A percentile compares a stretch with the other conserved stretches of the same genome.
phyloP scores from a whole-genome alignment of 139 green algal species.

The Astrephomene gubernaculifera region DNA sequence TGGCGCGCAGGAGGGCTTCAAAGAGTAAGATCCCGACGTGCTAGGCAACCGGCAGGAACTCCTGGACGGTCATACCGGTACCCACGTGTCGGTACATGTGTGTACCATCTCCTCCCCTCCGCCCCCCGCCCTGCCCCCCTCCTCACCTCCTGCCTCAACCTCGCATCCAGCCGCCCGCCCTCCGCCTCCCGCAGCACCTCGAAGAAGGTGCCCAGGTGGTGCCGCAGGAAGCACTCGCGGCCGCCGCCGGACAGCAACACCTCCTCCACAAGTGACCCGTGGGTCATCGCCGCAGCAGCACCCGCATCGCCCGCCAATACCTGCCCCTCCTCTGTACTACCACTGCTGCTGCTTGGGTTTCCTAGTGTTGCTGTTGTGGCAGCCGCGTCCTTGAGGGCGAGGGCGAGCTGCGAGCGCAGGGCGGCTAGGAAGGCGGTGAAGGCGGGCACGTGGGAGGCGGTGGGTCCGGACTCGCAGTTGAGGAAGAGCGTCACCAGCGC shows the following conservation, averaged over 20 bases:
- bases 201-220: conserved; percentile 62
- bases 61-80: background rate
- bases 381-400: conserved; percentile 15
- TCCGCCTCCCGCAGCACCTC: conserved; percentile 24
- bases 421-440: conserved; percentile 49
- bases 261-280: conserved; percentile 61
- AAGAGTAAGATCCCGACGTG: background rate
- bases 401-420: conserved; percentile 65
- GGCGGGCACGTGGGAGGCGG: conserved; percentile 45
- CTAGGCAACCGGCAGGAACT: background rate
- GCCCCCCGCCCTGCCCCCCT: background rate
- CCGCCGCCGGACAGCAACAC: conserved; percentile 54
- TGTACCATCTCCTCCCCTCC: background rate
- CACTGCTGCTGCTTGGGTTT: too few species aligned
- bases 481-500: conserved; percentile 77
- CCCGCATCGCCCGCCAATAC: background rate
- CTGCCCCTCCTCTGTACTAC: background rate
- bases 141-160: conserved; percentile 5
- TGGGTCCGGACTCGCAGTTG: conserved; percentile 64
- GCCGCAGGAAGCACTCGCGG: conserved; percentile 67
- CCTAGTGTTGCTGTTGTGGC: background rate
- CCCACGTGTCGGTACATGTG: background rate
- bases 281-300: background rate
- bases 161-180: background rate
- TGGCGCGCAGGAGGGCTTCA: too few species aligned